Conservation (phyloP, 192 early-diverging fungal genomes). For the Chytriomyces sp. region DNA sequence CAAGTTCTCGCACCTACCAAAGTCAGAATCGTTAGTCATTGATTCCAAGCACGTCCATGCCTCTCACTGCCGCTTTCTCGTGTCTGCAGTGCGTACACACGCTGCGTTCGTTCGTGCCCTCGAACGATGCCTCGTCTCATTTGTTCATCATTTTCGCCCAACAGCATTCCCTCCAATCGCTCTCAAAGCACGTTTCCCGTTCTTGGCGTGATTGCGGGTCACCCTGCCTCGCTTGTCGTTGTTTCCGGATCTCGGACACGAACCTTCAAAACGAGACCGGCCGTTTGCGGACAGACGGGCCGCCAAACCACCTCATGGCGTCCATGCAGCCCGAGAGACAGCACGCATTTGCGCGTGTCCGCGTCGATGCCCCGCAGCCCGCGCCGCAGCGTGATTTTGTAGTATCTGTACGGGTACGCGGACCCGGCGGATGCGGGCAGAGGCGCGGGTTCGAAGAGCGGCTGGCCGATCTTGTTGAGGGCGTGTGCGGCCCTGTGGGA, state of each 20-base stretch:
- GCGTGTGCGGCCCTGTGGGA: conserved; percentile 5
- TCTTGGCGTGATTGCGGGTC: too few relatives aligned
- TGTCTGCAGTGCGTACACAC: too few relatives aligned
- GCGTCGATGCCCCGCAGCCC: conserved; percentile 61
- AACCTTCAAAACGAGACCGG: conserved; percentile 65
- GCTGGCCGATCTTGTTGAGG: conserved; percentile 5
- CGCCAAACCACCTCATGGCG: conserved; percentile 62
- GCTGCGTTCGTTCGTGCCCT: too few relatives aligned
- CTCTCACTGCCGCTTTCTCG: too few relatives aligned
- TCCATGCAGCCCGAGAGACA: conserved; percentile 54
- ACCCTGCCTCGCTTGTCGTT: too few relatives aligned
- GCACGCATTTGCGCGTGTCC: conserved; percentile 48
- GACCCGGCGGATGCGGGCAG: background rate
- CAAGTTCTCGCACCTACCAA: conserved; percentile 46
- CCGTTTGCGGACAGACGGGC: conserved; percentile 50
- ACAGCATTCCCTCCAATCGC: too few relatives aligned
- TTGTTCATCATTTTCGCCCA: too few relatives aligned
- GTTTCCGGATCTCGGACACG: conserved; percentile 32
- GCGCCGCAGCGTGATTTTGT: conserved; percentile 63
- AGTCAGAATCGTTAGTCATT: background rate
- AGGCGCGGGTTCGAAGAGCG: conserved; percentile 17
- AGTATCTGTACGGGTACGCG: conserved; percentile 50
- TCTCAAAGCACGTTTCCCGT: too few relatives aligned
- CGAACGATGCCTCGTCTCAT: too few relatives aligned
- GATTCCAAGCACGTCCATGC: background rate